Evolutionary conservation across 1,139 yeast species (phyloP), one percentile per base, ranked within the genome.

Genomic region (Yamadazyma mexicana): DNA sequence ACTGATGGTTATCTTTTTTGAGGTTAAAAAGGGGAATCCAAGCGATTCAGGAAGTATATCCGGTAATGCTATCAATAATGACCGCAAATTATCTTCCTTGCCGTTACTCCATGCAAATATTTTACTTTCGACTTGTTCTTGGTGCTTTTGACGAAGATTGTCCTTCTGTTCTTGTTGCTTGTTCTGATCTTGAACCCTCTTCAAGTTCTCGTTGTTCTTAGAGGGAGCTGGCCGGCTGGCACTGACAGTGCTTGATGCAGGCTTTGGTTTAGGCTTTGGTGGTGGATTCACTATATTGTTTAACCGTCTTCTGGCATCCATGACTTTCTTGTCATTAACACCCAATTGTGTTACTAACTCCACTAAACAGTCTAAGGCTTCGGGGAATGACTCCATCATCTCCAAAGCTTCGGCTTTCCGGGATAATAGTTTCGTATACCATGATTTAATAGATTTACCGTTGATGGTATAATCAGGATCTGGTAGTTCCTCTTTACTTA

Each of bases 221-320:
- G n/a, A n/a, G n/a, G n/a, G n/a, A n/a, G n/a, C n/a, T n/a, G n/a
- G n/a, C n/a, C n/a, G n/a, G n/a, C n/a, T n/a, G n/a, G n/a, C n/a
- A n/a, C n/a, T n/a, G n/a, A n/a, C n/a, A n/a, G n/a, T n/a, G 10
- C 44, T 42, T 8, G 58, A 32, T 9, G 36, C 42, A 1, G 59
- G 50, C 28, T 33, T 42, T 8, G 64, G 55, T 15, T 40, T 35
- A 4, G 55, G 40, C 36, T 42, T 44, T 8, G 57, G 44, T 6
- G 57, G 55, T 1, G 88, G 88, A 40, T 80, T 73, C 17, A 88
- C 62, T 1, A 82, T 78, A 23, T 76, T 75, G 45, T 76, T 77
- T 43, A 96, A 87, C 44, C 98, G 73, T 53, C 94, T 74, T 55
- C 81, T 87, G 4, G 94, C 96, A 41, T 87, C 96, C 73, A 91